Conservation (phyloP, 176 grass and related monocot genomes). For the Cymbopogon citratus region DNA sequence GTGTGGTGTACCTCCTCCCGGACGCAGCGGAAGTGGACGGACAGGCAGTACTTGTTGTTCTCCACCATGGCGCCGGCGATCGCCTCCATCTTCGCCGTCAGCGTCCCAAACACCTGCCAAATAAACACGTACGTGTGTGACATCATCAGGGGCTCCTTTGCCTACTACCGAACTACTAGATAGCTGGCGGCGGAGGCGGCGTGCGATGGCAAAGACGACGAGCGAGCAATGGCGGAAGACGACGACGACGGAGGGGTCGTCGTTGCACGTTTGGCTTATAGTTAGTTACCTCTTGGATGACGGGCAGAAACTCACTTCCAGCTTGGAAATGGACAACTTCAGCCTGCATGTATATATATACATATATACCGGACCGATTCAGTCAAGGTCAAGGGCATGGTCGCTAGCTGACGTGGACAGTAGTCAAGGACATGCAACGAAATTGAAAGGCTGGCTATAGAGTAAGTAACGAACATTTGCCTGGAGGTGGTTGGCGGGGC, state of each 20-base stretch:
- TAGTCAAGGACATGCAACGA: background rate
- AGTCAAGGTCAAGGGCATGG: background rate
- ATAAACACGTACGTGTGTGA: too few species aligned
- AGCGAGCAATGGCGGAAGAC: too few species aligned
- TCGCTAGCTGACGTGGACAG: background rate
- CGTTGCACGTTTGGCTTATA: background rate
- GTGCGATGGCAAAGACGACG: background rate
- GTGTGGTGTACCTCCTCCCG: constrained; percentile 46
- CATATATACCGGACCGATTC: too few species aligned
- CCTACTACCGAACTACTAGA: too few species aligned
- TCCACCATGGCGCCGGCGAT: constrained; percentile 60
- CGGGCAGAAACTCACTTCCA: constrained; percentile 63
- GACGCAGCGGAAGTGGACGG: constrained; percentile 81
- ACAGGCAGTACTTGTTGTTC: constrained; percentile 87
- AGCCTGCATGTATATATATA: constrained; percentile 9
- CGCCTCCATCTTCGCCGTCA: constrained; percentile 49
- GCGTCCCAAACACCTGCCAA: constrained; percentile 37
- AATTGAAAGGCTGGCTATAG: too few species aligned
- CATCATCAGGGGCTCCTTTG: too few species aligned
- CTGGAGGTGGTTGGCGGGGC: background rate
- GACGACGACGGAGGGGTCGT: background rate
- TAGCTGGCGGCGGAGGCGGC: too few species aligned
- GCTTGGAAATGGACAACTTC: constrained; percentile 54
- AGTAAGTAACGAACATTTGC: background rate
- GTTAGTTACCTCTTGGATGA: constrained; percentile 58